phyloP scores from a whole-genome alignment of 352 stramenopile species.

The Thraustochytrium sp. region DNA sequence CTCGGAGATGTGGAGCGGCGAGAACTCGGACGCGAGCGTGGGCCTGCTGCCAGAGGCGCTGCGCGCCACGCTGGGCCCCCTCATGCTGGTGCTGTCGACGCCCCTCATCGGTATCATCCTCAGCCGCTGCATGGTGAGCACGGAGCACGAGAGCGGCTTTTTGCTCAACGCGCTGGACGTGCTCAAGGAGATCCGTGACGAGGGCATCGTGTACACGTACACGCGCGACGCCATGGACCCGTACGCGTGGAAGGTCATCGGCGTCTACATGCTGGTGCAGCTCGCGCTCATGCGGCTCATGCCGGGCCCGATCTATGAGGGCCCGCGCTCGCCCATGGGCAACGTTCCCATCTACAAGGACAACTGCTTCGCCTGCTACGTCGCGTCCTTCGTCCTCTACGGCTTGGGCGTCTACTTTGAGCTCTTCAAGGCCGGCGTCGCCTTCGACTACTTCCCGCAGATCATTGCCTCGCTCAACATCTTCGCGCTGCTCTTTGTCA shows the following conservation, averaged over 20 bases:
- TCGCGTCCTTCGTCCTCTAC: constrained; percentile 73
- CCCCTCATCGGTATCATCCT: constrained; percentile 73
- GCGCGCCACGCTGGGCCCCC: constrained; percentile 69
- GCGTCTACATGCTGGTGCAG: constrained; percentile 74
- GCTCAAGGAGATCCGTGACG: constrained; percentile 31
- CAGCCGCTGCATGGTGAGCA: constrained; percentile 56
- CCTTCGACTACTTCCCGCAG: constrained; percentile 77
- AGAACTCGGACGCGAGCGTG: constrained; percentile 59
- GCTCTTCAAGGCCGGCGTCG: constrained; percentile 63
- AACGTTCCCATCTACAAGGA: constrained; percentile 81
- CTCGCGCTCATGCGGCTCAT: constrained; percentile 79
- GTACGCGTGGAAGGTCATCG: constrained; percentile 78
- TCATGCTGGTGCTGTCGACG: constrained; percentile 77
- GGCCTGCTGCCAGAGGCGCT: constrained; percentile 61
- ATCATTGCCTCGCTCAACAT: constrained; percentile 86
- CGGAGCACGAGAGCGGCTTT: constrained; percentile 49
- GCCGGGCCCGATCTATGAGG: constrained; percentile 74
- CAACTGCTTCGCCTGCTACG: constrained; percentile 84
- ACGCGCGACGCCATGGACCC: constrained; percentile 69
- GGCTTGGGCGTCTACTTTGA: constrained; percentile 58
- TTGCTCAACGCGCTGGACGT: constrained; percentile 52
- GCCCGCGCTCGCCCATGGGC: constrained; percentile 71
- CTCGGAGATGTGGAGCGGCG: constrained; percentile 56
- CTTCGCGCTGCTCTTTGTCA: constrained; percentile 86
- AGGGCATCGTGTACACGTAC: constrained; percentile 54